A percentile compares a stretch with the other conserved stretches of the same genome.
Conservation (phyloP, 257 asterid genomes). For the Eucommia ulmoides region DNA sequence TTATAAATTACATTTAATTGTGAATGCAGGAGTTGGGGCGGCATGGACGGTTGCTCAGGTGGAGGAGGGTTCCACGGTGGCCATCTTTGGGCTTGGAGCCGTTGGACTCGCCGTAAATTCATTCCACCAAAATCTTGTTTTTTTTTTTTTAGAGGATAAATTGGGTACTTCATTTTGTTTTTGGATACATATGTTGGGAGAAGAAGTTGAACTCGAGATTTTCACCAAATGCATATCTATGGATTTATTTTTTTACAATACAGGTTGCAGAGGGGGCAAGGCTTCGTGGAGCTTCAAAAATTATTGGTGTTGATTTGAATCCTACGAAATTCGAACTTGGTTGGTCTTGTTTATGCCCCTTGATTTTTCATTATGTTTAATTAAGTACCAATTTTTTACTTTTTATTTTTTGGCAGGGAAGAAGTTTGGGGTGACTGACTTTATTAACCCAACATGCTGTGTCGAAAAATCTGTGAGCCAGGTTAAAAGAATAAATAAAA, state of each 20-base stretch:
- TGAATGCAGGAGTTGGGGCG: conserved; percentile 30
- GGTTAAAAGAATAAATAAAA: conserved; percentile 7
- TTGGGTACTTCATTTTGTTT: background rate
- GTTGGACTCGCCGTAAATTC: conserved; percentile 31
- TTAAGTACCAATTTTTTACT: background rate
- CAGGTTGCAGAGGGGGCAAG: conserved; percentile 37
- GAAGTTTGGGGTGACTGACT: conserved; percentile 30
- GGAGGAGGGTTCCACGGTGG: conserved; percentile 28
- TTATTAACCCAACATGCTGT: conserved; percentile 20
- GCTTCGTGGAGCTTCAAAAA: conserved; percentile 24
- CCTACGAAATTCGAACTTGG: conserved; percentile 25
- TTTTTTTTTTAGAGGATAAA: background rate
- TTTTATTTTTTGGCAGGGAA: conserved; percentile 10
- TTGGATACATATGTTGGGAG: no score
- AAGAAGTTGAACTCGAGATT: no score
- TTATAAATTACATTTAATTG: background rate
- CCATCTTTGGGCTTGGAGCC: conserved; percentile 33
- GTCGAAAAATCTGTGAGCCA: conserved; percentile 22
- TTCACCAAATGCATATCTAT: background rate
- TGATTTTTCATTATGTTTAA: background rate
- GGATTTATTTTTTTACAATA: no score
- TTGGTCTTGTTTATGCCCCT: background rate
- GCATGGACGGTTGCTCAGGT: conserved; percentile 25
- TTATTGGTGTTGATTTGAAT: conserved; percentile 29
- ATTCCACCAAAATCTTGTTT: background rate